Evolutionary conservation across 2,329 filamentous ascomycete species (phyloP), one percentile per base, ranked within the genome.

Genomic region (Aspergillus ochraceoroseus): DNA sequence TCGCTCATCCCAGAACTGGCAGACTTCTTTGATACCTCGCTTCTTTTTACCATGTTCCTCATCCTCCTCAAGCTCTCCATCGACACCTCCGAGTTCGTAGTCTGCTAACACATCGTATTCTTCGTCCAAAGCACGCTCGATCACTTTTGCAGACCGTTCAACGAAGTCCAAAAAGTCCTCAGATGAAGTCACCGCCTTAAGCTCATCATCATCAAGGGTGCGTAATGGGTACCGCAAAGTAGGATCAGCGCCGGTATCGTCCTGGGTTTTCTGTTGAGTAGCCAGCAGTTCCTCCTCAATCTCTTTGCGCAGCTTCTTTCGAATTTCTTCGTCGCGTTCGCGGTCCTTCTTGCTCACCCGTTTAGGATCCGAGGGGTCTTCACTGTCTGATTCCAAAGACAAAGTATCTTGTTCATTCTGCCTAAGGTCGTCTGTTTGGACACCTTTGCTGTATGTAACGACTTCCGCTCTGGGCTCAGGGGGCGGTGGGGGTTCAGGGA

Each of bases 31-130:
- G 31, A 73, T 65, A 7, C 64, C 60, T 47, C 66, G 62, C 32
- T 65, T 59, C 41, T 68, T 69, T 56, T 63, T 68, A 17, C 66
- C 66, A 41, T 67, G 66, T 20, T 77, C 75, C 15, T 77, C 88
- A 41, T 94, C 87, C 33, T 94, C 88, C 32, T 94, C 87, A 27
- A 92, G 78, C 7, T 82, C 70, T 39, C 83, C 82, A 44, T 84
- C 70, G 8, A 73, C 73, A 4, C 84, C 85, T 44, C 86, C 84
- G 26, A 94, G 73, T 26, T 88, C 87, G 66, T 98, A 98, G 67
- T 98, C 89, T 43, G 87, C 88, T 46, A 98, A 73, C 46, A 98
- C 87, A 62, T 98, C 92, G 63, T 96, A 98, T 42, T 95, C 87
- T 59, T 95, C 84, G 57, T 96, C 92, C 49, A 98, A 71, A 4